Percentiles rank a stretch among this genome's conserved stretches.
phyloP scores from a whole-genome alignment of 345 rosid species.

The Rubroshorea leprosula region DNA sequence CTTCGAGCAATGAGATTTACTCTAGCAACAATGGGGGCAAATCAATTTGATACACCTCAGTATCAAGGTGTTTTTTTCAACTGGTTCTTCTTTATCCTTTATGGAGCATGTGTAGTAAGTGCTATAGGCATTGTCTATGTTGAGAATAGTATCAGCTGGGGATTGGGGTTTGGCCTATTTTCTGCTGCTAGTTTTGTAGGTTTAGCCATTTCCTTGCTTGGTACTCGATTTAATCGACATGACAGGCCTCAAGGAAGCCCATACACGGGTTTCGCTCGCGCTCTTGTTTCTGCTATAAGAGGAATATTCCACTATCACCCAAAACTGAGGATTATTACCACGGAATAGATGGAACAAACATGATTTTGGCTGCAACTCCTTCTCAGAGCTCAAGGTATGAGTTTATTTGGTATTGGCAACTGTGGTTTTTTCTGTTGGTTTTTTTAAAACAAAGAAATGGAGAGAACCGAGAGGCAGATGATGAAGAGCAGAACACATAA shows the following conservation, averaged over 20 bases:
- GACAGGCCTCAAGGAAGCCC: constrained; percentile 24
- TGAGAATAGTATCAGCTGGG: constrained; percentile 25
- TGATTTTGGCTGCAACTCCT: not conserved
- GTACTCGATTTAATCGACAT: constrained; percentile 9
- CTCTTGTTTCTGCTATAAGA: constrained; percentile 13
- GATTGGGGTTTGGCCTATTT: constrained; percentile 22
- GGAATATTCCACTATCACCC: constrained; percentile 4
- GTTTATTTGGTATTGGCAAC: not conserved
- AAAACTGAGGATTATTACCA: constrained; percentile 14
- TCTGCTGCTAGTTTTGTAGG: constrained; percentile 10
- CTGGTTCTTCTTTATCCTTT: constrained; percentile 18
- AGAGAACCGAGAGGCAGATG: too few relatives aligned
- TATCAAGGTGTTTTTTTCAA: constrained; percentile 20
- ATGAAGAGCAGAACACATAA: too few relatives aligned
- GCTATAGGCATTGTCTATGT: constrained; percentile 18
- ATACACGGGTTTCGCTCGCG: constrained; percentile 12
- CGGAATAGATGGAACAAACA: not conserved
- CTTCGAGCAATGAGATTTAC: constrained; percentile 19
- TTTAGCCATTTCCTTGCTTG: constrained; percentile 6
- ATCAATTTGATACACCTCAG: constrained; percentile 15
- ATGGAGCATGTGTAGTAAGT: constrained; percentile 4
- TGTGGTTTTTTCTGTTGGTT: too few relatives aligned
- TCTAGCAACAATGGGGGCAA: constrained; percentile 23
- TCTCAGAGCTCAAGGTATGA: constrained; percentile 24
- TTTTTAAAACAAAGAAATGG: too few relatives aligned